Evolutionary conservation across 768 basidiomycete species (phyloP).

Genomic region (Podaxis mareebaensis): DNA sequence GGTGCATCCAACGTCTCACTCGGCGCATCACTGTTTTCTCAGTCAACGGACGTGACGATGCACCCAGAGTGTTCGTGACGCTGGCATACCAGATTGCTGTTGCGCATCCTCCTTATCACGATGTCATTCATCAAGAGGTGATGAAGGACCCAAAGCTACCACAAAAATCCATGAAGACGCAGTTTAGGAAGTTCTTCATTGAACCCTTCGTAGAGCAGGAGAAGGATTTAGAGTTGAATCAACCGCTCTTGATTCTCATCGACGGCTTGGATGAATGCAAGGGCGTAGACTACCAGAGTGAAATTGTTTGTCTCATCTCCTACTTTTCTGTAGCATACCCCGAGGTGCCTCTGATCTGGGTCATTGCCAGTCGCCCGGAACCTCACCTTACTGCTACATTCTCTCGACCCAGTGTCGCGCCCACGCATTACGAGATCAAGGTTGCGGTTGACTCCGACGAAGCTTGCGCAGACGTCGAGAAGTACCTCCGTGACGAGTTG

Average conservation of each 20-base stretch:
- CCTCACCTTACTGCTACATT: slow-evolving; percentile 20
- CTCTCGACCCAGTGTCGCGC: neutral
- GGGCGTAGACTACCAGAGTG: slow-evolving; percentile 15
- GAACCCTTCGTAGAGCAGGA: slow-evolving; percentile 11
- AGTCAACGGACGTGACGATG: slow-evolving; percentile 1
- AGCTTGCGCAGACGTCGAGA: slow-evolving; percentile 20
- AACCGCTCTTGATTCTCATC: slow-evolving; percentile 17
- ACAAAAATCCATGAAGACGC: slow-evolving; percentile 13
- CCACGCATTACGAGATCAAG: neutral
- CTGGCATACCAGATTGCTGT: slow-evolving; percentile 24
- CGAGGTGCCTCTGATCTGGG: slow-evolving; percentile 21
- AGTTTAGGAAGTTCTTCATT: slow-evolving; percentile 18
- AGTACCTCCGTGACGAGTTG: slow-evolving; percentile 19
- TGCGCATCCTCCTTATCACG: neutral
- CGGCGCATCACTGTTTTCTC: slow-evolving; percentile 24
- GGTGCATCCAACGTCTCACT: neutral
- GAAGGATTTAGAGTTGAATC: neutral
- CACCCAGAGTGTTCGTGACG: slow-evolving; percentile 19
- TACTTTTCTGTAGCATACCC: neutral
- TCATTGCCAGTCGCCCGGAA: slow-evolving; percentile 30
- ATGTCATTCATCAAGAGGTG: slow-evolving; percentile 11
- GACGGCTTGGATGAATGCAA: slow-evolving; percentile 31
- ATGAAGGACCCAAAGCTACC: slow-evolving; percentile 4
- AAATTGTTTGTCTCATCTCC: slow-evolving; percentile 17
- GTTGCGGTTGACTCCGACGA: slow-evolving; percentile 14